phyloP scores from a whole-genome alignment of 768 basidiomycete genomes.

The Amanita phalloides region DNA sequence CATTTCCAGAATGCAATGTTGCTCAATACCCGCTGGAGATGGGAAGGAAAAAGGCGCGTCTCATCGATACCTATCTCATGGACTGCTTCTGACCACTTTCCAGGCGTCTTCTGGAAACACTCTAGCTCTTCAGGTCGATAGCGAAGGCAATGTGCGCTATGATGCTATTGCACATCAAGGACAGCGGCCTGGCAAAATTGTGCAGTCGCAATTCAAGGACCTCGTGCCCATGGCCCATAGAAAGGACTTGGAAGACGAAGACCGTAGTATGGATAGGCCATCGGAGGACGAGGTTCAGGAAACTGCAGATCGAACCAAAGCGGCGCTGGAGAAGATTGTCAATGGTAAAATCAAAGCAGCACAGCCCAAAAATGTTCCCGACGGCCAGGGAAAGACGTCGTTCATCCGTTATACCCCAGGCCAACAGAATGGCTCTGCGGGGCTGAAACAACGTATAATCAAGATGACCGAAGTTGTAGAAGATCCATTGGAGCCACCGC shows the following conservation, averaged over 20 bases:
- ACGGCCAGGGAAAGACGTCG: constrained; percentile 68
- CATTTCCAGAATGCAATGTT: constrained; percentile 91
- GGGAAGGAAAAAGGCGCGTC: constrained; percentile 84
- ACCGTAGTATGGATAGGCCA: constrained; percentile 78
- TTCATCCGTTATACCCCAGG: constrained; percentile 98
- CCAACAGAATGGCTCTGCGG: constrained; percentile 60
- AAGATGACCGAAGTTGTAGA: constrained; percentile 99
- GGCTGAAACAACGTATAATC: constrained; percentile 90
- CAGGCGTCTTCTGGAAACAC: constrained; percentile 91
- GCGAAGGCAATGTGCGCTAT: constrained; percentile 93
- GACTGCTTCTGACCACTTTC: constrained; percentile 1
- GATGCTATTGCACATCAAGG: constrained; percentile 97
- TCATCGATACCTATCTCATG: not conserved
- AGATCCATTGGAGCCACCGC: constrained; percentile 92
- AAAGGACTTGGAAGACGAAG: constrained; percentile 73
- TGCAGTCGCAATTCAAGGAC: constrained; percentile 97
- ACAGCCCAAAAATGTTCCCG: constrained; percentile 92
- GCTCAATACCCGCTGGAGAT: constrained; percentile 96
- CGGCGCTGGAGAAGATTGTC: constrained; percentile 88
- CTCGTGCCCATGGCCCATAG: constrained; percentile 87
- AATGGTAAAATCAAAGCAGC: constrained; percentile 97
- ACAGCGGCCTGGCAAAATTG: constrained; percentile 71
- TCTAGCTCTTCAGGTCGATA: constrained; percentile 91
- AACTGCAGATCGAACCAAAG: constrained; percentile 86
- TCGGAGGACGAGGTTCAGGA: constrained; percentile 86